These are phyloP conservation scores for Apiotrichum siamense DNA, from an alignment of 1,284 basidiomycete species.

Conservation along the genomic window DNA sequence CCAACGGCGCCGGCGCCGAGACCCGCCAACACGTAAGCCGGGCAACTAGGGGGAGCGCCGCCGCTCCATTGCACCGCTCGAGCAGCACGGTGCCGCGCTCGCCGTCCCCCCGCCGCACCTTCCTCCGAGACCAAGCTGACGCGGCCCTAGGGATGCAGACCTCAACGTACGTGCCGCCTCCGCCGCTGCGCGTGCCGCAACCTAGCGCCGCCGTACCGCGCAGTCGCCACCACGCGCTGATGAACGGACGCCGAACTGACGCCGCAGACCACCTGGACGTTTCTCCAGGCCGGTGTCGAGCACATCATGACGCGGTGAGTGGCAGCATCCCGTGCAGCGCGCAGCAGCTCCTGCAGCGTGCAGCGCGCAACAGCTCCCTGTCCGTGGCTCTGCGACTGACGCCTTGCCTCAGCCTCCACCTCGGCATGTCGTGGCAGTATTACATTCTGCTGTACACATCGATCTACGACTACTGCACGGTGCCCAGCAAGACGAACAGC, in stretches of 20 bases:
- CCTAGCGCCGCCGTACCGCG: not conserved
- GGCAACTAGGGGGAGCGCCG: too few species aligned
- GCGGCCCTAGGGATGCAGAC: slow-evolving; percentile 27
- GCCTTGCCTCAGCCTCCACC: slow-evolving; percentile 68
- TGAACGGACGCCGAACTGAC: slow-evolving; percentile 8
- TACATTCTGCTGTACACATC: slow-evolving; percentile 92
- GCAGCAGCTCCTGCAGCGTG: not conserved
- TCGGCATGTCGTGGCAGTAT: slow-evolving; percentile 82
- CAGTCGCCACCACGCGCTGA: not conserved
- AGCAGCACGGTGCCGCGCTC: too few species aligned
- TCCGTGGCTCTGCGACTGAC: too few species aligned
- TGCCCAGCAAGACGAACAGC: slow-evolving; percentile 9
- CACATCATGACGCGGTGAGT: slow-evolving; percentile 74
- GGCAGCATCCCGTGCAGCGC: not conserved
- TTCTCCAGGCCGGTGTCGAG: slow-evolving; percentile 81
- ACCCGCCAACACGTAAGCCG: too few species aligned
- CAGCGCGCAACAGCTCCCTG: not conserved
- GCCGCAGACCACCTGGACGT: slow-evolving; percentile 72
- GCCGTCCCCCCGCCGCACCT: too few species aligned
- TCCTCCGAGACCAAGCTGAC: too few species aligned
- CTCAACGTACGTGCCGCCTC: slow-evolving; percentile 15
- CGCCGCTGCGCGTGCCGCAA: not conserved
- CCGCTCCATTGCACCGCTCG: too few species aligned
- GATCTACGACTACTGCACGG: slow-evolving; percentile 92
- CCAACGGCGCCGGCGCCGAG: not conserved